A percentile compares a stretch with the other conserved stretches of the same genome.
Evolutionary conservation across 225 moss, liverwort and hornwort genomes (phyloP).

Genomic region (Ulota crispa): DNA sequence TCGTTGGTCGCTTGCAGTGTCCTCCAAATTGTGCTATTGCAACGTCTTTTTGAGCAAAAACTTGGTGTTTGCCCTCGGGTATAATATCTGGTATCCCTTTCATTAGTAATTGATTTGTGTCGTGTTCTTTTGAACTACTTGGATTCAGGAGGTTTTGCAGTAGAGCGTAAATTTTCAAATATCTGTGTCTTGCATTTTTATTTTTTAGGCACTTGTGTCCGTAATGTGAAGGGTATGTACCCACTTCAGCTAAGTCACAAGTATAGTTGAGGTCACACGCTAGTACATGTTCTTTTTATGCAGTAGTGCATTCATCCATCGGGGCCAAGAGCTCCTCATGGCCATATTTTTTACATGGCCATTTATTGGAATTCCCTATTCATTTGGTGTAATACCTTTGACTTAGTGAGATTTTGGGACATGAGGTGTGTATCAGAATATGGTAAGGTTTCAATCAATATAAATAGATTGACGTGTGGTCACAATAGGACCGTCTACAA

Average conservation of each 20-base stretch:
- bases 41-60: conserved; percentile 49
- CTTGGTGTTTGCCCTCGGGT: conserved; percentile 18
- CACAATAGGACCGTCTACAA: background rate
- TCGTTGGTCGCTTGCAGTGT: conserved; percentile 51
- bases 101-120: too few species aligned
- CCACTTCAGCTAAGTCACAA: background rate
- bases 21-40: conserved; percentile 57
- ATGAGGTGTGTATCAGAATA: background rate
- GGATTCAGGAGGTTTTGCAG: too few species aligned
- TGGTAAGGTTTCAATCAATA: background rate
- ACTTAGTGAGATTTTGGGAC: background rate
- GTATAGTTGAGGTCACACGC: background rate
- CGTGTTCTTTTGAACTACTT: too few species aligned
- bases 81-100: background rate
- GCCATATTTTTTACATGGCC: background rate
- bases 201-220: too few species aligned
- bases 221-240: background rate
- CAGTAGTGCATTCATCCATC: too few species aligned
- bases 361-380: background rate
- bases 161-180: too few species aligned
- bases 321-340: too few species aligned
- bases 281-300: background rate
- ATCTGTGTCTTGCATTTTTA: too few species aligned
- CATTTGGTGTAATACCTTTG: background rate
- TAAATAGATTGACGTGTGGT: background rate